Evolutionary conservation across 306 rosid genomes (phyloP), one percentile per base, ranked within the genome.

Genomic region (Leucaena leucocephala): DNA sequence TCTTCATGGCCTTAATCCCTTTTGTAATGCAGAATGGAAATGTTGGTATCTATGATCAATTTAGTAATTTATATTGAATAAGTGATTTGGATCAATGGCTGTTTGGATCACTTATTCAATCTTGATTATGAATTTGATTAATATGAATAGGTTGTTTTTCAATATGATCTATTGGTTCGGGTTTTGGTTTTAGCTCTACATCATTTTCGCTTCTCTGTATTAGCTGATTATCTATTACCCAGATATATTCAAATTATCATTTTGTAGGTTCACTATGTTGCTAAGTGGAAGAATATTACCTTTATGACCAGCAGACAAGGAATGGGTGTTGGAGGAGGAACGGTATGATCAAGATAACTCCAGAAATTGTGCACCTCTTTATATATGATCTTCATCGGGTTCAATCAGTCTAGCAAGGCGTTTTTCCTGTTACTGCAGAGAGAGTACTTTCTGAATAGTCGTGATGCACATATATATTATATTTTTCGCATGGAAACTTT

Each of bases 261-360:
- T 57, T 87, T 90, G 86, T 85, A 94, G 98, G 91, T 94, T 87
- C 98, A 92, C 81, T 94, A 94, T 77, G 97, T 94, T 62, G 97
- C 98, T 44, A 94, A 91, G 82, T 94, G 98, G 98, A 94, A 68
- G 82, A 88, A 91, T 38, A 84, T 94, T 87, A 94, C 98, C 61
- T 94, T 91, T 76, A 92, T 94, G 97, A 94, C 98, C 33, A 92
- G 97, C 76, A 91, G 98, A 88, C 98, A 94, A 85, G 98, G 98
- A 84, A 79, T 94, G 75, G 98, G 98, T 8, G 97, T 94, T 43
- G 97, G 97, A 52, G 97, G 98, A 86, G 98, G 98, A 88, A 92
- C 97, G 90, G 97, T 94, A 89, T 79, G 86, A 75, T 66, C 78
- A 74, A 42, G 63, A 38, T 68, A 79, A 85, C 80, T n/a, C 49